Conservation (phyloP, 352 stramenopile species). For the Globisporangium okanoganense region DNA sequence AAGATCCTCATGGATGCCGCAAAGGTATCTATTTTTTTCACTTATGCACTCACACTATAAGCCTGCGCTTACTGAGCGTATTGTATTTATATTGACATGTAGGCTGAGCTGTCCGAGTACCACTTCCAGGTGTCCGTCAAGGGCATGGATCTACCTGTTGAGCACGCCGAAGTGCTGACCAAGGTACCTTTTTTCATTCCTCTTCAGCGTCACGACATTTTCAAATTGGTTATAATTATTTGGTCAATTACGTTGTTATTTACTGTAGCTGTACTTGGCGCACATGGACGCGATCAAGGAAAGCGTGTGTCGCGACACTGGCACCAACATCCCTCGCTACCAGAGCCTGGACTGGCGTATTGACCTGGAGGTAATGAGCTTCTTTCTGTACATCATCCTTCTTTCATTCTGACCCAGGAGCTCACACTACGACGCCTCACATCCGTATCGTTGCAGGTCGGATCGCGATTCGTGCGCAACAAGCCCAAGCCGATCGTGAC, state of each 20-base stretch:
- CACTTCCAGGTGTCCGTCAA: conserved; percentile 41
- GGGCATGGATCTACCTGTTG: conserved; percentile 35
- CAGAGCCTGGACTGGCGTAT: conserved; percentile 74
- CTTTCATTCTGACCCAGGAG: too few relatives aligned
- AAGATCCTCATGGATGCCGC: conserved; percentile 73
- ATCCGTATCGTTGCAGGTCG: conserved; percentile 40
- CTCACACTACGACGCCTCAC: too few relatives aligned
- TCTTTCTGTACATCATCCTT: background rate
- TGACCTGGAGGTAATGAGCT: conserved; percentile 56
- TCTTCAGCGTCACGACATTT: background rate
- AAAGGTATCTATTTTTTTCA: conserved; percentile 30
- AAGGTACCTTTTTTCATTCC: conserved; percentile 25
- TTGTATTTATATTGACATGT: background rate
- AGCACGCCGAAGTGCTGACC: conserved; percentile 41
- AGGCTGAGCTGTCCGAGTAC: conserved; percentile 42
- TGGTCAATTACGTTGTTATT: background rate
- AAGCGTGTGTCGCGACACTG: conserved; percentile 35
- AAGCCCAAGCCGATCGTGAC: conserved; percentile 66
- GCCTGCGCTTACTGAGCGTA: background rate
- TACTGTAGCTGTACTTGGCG: conserved; percentile 41
- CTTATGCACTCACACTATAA: background rate
- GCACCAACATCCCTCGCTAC: conserved; percentile 49
- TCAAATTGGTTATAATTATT: background rate
- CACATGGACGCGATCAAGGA: conserved; percentile 49
- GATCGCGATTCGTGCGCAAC: conserved; percentile 56